Evolutionary conservation across 352 stramenopile species (phyloP).

Genomic region (Pythium brassicae): DNA sequence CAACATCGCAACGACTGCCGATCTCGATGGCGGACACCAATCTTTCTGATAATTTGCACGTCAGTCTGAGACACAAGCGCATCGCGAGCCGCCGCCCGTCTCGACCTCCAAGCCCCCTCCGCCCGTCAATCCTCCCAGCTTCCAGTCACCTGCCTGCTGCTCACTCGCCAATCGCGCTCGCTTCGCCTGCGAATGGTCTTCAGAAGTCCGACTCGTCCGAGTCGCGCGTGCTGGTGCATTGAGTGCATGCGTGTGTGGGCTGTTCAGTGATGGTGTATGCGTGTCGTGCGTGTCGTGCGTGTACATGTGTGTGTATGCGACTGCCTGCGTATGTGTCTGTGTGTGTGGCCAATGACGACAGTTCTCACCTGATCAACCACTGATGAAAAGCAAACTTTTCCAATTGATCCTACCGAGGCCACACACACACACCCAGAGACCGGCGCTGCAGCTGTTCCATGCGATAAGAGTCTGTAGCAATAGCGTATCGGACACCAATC

Average conservation of each 20-base stretch:
- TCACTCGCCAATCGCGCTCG: not conserved
- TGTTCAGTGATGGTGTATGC: constrained; percentile 21
- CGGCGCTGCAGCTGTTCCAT: not conserved
- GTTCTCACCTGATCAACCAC: constrained; percentile 62
- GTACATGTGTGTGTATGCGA: not conserved
- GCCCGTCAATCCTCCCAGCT: not conserved
- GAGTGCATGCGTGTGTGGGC: constrained; percentile 5
- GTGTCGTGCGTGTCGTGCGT: constrained; percentile 11
- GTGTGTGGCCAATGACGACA: constrained; percentile 62
- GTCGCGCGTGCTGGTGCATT: constrained; percentile 1
- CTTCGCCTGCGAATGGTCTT: not conserved
- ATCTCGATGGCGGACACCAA: constrained; percentile 56
- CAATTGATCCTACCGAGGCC: constrained; percentile 88
- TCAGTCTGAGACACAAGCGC: constrained; percentile 75
- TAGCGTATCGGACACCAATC: too few species aligned
- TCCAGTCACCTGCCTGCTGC: not conserved
- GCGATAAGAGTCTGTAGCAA: not conserved
- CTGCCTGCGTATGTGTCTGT: not conserved
- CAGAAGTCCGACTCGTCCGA: not conserved
- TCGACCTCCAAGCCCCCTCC: not conserved
- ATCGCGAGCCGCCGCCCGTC: not conserved
- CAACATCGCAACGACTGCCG: constrained; percentile 42
- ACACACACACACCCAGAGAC: constrained; percentile 16
- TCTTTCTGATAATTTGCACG: constrained; percentile 81
- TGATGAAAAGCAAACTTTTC: constrained; percentile 79